Conservation (phyloP, 352 stramenopile species). For the Blastocystis sp. region DNA sequence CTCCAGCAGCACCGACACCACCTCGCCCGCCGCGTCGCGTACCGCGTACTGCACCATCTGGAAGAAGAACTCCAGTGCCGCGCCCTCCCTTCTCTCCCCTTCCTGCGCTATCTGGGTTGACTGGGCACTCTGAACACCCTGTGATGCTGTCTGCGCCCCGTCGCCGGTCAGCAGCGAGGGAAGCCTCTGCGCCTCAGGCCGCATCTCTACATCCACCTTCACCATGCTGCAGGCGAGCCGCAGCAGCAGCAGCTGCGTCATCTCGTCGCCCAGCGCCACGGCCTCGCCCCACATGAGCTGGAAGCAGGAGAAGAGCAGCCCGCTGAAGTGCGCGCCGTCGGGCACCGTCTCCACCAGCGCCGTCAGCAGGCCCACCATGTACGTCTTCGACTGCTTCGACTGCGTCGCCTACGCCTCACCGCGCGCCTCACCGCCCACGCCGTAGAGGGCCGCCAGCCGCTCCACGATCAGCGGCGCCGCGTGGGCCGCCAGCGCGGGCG, state of each 20-base stretch:
- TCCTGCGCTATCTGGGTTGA: no score
- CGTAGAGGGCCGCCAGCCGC: not conserved
- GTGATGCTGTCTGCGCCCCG: no score
- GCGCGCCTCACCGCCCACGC: not conserved
- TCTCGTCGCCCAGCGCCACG: not conserved
- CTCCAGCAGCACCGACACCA: constrained; percentile 22
- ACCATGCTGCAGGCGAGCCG: not conserved
- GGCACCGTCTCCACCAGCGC: not conserved
- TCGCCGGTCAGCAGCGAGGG: not conserved
- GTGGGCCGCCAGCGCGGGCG: not conserved
- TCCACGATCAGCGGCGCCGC: not conserved
- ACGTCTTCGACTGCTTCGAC: constrained; percentile 9
- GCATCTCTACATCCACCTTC: not conserved
- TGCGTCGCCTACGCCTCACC: not conserved
- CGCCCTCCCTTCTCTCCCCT: no score
- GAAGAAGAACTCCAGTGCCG: not conserved
- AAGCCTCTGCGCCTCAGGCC: not conserved
- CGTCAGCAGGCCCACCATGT: constrained; percentile 2
- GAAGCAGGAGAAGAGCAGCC: not conserved
- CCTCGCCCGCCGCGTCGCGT: not conserved
- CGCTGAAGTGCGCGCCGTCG: not conserved
- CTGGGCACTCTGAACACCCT: no score
- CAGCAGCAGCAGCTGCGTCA: constrained; percentile 14
- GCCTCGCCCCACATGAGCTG: constrained; percentile 1
- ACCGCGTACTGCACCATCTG: constrained; percentile 14